Evolutionary conservation across 495 filamentous ascomycete species (phyloP).

Genomic region (Daldinia loculata): DNA sequence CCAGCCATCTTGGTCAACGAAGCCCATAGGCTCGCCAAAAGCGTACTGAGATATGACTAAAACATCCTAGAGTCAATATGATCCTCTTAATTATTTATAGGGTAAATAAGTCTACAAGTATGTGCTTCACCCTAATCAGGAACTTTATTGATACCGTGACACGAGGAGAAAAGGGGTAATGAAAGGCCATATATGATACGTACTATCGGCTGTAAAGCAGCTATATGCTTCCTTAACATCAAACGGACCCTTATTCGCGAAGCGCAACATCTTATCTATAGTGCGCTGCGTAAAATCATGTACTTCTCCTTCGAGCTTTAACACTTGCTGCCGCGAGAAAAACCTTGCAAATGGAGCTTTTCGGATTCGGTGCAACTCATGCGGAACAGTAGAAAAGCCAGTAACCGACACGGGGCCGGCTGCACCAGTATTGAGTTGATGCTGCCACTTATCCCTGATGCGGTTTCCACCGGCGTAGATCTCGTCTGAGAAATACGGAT

Average conservation of each 20-base stretch:
- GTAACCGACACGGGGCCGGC: conserved; percentile 9
- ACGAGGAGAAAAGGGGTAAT: neutral
- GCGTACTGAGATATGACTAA: conserved; percentile 54
- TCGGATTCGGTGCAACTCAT: conserved; percentile 48
- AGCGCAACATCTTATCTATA: conserved; percentile 45
- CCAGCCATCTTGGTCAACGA: conserved; percentile 41
- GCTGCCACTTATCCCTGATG: conserved; percentile 51
- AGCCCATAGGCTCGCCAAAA: conserved; percentile 44
- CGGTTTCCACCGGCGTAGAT: conserved; percentile 51
- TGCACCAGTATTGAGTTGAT: conserved; percentile 34
- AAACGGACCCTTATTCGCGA: conserved; percentile 36
- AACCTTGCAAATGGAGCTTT: conserved; percentile 50
- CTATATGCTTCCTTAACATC: conserved; percentile 52
- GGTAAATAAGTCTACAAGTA: neutral
- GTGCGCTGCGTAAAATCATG: conserved; percentile 55
- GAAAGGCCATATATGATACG: neutral
- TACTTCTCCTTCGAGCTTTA: conserved; percentile 55
- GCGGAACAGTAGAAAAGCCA: conserved; percentile 27
- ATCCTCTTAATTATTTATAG: no score
- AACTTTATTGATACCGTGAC: neutral
- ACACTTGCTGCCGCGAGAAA: conserved; percentile 58
- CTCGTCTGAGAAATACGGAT: conserved; percentile 59
- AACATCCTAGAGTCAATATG: conserved; percentile 36
- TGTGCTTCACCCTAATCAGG: neutral
- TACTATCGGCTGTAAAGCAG: conserved; percentile 49